phyloP scores from a whole-genome alignment of 768 basidiomycete genomes.

The Rhizopogon rudus region DNA sequence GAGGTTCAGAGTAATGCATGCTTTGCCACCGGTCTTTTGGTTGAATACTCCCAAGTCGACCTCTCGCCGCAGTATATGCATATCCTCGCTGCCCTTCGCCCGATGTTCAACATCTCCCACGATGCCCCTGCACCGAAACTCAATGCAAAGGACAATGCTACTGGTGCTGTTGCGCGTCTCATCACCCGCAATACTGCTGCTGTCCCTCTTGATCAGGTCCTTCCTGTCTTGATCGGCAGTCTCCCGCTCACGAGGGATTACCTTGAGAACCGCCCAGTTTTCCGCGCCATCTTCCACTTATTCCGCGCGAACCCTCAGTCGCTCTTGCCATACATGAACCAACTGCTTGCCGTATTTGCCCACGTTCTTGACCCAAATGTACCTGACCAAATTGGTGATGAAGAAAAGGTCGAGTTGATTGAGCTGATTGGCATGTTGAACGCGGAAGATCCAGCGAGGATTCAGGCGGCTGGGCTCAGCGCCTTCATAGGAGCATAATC shows the following conservation, averaged over 20 bases:
- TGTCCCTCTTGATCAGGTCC: slow-evolving; percentile 86
- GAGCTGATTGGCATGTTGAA: slow-evolving; percentile 69
- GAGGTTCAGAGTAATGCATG: slow-evolving; percentile 97
- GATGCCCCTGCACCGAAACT: slow-evolving; percentile 60
- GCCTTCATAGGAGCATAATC: slow-evolving; percentile 39
- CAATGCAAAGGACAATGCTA: slow-evolving; percentile 96
- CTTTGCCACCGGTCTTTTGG: slow-evolving; percentile 87
- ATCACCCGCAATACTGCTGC: slow-evolving; percentile 74
- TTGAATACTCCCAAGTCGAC: slow-evolving; percentile 82
- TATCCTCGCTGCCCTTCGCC: slow-evolving; percentile 74
- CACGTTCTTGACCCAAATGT: slow-evolving; percentile 74
- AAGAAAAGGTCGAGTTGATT: slow-evolving; percentile 72
- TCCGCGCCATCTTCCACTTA: slow-evolving; percentile 84
- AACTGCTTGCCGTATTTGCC: slow-evolving; percentile 72
- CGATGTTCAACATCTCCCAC: slow-evolving; percentile 66
- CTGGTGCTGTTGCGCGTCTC: slow-evolving; percentile 86
- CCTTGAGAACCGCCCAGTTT: slow-evolving; percentile 86
- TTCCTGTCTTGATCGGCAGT: slow-evolving; percentile 76
- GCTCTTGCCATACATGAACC: slow-evolving; percentile 73
- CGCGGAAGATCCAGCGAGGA: slow-evolving; percentile 67
- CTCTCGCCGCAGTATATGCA: slow-evolving; percentile 75
- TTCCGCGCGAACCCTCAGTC: slow-evolving; percentile 72
- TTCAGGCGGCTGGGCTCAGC: slow-evolving; percentile 73
- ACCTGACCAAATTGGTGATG: slow-evolving; percentile 75
- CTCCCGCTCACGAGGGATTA: slow-evolving; percentile 86